These are phyloP conservation scores for Populus tomentosa DNA, from an alignment of 441 rosid species.

Conservation along the genomic window DNA sequence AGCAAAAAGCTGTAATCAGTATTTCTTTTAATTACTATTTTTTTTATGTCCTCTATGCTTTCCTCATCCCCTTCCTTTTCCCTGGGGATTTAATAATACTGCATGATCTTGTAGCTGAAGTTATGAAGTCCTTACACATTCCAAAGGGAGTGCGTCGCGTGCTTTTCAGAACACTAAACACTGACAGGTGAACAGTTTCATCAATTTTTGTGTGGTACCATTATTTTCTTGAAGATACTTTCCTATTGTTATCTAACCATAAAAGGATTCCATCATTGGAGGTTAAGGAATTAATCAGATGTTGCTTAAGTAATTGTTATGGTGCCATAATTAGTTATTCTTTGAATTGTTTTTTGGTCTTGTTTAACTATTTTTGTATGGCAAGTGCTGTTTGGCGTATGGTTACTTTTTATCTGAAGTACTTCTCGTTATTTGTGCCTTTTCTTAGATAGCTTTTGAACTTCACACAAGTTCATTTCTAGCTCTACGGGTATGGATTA, in stretches of 20 bases:
- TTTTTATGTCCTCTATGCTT: background rate
- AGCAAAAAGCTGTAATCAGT: background rate
- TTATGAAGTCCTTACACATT: constrained; percentile 34
- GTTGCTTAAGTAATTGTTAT: background rate
- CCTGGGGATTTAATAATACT: background rate
- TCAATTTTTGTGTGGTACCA: background rate
- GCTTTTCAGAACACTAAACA: constrained; percentile 54
- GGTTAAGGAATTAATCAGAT: background rate
- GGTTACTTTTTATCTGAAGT: background rate
- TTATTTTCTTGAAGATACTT: background rate
- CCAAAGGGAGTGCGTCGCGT: constrained; percentile 25
- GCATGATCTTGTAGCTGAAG: constrained; percentile 32
- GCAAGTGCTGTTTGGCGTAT: background rate
- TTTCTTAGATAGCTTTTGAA: background rate
- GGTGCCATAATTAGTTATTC: background rate
- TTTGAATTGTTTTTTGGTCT: background rate
- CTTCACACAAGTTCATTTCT: background rate
- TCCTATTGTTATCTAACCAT: background rate
- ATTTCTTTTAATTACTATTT: background rate
- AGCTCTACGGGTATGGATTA: background rate
- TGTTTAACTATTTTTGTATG: background rate
- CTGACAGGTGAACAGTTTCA: constrained; percentile 34
- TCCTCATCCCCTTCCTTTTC: background rate
- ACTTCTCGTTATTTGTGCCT: background rate
- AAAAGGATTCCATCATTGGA: background rate